A percentile compares a stretch with the other conserved stretches of the same genome.
phyloP scores from a whole-genome alignment of 2,329 filamentous ascomycete species.

The Colletotrichum cereale region DNA sequence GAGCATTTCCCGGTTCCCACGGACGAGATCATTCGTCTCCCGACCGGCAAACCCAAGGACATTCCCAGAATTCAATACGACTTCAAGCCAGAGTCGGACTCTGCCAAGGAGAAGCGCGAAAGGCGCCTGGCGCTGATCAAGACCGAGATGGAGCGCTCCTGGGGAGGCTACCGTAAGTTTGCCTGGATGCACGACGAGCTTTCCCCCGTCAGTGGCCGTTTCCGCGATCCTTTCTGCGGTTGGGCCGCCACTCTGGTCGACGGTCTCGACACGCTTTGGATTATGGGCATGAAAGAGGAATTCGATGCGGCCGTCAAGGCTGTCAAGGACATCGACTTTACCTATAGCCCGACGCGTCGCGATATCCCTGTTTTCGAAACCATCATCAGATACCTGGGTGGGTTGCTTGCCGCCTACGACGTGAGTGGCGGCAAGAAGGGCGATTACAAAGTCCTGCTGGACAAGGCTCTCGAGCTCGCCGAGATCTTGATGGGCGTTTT shows the following conservation, averaged over 20 bases:
- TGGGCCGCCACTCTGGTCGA: slow-evolving; percentile 93
- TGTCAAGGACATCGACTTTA: slow-evolving; percentile 85
- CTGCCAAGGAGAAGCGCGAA: slow-evolving; percentile 71
- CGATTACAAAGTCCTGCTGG: slow-evolving; percentile 74
- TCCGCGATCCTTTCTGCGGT: slow-evolving; percentile 86
- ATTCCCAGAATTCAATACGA: slow-evolving; percentile 83
- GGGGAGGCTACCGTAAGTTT: slow-evolving; percentile 82
- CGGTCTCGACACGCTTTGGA: slow-evolving; percentile 85
- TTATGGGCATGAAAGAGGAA: slow-evolving; percentile 83
- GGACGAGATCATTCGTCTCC: slow-evolving; percentile 80
- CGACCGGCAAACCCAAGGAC: slow-evolving; percentile 75
- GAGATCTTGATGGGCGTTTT: slow-evolving; percentile 86
- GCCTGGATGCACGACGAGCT: slow-evolving; percentile 93
- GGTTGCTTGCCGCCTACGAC: slow-evolving; percentile 88
- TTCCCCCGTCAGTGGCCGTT: slow-evolving; percentile 75
- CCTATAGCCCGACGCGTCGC: slow-evolving; percentile 68
- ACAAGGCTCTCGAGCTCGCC: slow-evolving; percentile 83
- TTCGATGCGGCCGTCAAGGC: slow-evolving; percentile 82
- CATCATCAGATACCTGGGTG: slow-evolving; percentile 90
- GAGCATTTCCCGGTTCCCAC: slow-evolving; percentile 83
- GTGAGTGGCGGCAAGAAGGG: slow-evolving; percentile 73
- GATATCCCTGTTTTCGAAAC: slow-evolving; percentile 95
- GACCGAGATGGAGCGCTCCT: slow-evolving; percentile 80
- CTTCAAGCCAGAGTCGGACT: slow-evolving; percentile 75
- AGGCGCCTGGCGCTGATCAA: slow-evolving; percentile 76